Base-by-base conservation (phyloP, 2,329 filamentous ascomycete genomes). In the Fonsecaea erecta region DNA sequence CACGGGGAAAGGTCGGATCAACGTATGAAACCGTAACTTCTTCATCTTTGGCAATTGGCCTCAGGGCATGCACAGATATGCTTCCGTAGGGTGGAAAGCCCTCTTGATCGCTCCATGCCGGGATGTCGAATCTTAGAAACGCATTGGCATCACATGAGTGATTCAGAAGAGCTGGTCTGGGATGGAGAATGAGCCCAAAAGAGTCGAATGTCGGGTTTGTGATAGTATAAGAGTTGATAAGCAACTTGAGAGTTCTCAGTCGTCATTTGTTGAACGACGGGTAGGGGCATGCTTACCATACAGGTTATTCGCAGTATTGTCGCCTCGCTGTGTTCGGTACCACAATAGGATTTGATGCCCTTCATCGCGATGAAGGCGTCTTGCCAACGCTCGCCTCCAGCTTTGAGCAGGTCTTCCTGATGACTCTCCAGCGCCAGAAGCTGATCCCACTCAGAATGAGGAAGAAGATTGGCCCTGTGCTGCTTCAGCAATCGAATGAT, bases 11-110 rank as follows among this genome's bases (percentile, higher is more conserved):
- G 0, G 83, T 86, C 37, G 78, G 78, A 70, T 89, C 87, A 66
- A 87, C 79, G 71, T 90, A 90, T 2, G 85, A 84, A 64, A 88
- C 85, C 70, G 81, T 84, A 32, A 89, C 79, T 72, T 90, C 86
- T 32, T 86, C 82, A 66, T 80, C 82, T 63, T 81, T 79, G 18
- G 77, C 74, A 65, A 89, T 86, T 0, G 81, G 78, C 12, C 75
- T 77, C 1, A 87, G 74, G 0, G 86, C 74, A 28, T 67, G 40
- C 12, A 70, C 55, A n/a, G 67, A 66, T 35, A 67, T 62, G 55
- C 46, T 64, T 34, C 64, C 62, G 12, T 37, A 60, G 2, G 62
- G 11, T 51, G 58, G 51, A 48, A 58, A 16, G n/a, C 52, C 48
- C 5, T 55, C 53, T 28, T 21, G 12, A n/a, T 28, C 26, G 24